Conservation (phyloP, 108 stramenopile species). For the Nitzschia palea region DNA sequence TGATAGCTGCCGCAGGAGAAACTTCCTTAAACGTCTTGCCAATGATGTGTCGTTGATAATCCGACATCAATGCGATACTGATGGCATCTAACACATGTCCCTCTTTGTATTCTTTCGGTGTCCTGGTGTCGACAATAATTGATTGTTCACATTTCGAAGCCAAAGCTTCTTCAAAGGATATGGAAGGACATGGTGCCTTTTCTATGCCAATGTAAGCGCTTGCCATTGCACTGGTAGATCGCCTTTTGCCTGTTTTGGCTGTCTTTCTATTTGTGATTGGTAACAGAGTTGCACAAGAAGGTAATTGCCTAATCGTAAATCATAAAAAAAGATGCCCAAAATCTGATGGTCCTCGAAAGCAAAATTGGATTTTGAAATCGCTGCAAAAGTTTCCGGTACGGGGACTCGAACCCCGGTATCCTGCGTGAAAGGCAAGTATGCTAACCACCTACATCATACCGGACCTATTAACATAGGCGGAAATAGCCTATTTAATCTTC, state of each 20-base stretch:
- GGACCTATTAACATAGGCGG: slow-evolving; percentile 21
- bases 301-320: too few relatives aligned
- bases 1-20: neutral
- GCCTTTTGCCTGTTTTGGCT: too few relatives aligned
- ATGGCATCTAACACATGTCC: slow-evolving; percentile 8
- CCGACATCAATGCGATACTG: slow-evolving; percentile 3
- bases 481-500: too few relatives aligned
- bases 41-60: slow-evolving; percentile 8
- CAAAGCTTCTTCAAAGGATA: slow-evolving; percentile 6
- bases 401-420: slow-evolving; percentile 92
- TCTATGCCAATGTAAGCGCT: slow-evolving; percentile 7
- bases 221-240: too few relatives aligned
- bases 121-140: slow-evolving; percentile 2
- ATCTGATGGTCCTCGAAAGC: too few relatives aligned
- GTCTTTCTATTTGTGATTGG: too few relatives aligned
- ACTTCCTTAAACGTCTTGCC: slow-evolving; percentile 2
- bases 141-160: neutral
- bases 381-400: slow-evolving; percentile 61
- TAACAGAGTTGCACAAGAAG: too few relatives aligned
- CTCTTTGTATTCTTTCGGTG: slow-evolving; percentile 9
- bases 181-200: neutral
- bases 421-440: slow-evolving; percentile 93
- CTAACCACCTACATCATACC: slow-evolving; percentile 87
- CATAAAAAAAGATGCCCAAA: too few relatives aligned
- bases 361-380: neutral